Evolutionary conservation across 2,329 filamentous ascomycete species (phyloP).

Genomic region (Phialophora expanda): DNA sequence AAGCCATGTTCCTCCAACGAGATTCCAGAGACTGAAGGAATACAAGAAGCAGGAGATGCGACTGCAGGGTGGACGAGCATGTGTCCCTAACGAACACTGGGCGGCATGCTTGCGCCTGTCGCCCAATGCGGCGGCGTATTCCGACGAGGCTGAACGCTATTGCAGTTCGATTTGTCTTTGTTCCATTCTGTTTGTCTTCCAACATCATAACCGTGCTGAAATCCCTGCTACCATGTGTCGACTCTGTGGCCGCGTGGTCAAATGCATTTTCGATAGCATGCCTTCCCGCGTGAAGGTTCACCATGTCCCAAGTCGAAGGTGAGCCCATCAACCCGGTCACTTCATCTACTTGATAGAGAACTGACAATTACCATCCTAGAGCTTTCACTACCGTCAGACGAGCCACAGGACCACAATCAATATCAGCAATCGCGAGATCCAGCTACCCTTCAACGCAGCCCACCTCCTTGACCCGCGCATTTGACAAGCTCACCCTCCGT

Average conservation of each 20-base stretch:
- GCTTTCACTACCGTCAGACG: constrained; percentile 36
- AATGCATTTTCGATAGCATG: constrained; percentile 41
- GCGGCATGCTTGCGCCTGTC: neutral
- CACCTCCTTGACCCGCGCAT: constrained; percentile 27
- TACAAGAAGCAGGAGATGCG: constrained; percentile 11
- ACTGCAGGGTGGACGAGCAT: constrained; percentile 7
- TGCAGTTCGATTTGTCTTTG: neutral
- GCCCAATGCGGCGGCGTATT: neutral
- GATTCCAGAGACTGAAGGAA: neutral
- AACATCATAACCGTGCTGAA: neutral
- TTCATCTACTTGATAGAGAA: neutral
- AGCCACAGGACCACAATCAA: constrained; percentile 14
- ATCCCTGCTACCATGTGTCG: constrained; percentile 37
- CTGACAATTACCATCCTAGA: constrained; percentile 23
- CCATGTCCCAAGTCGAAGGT: constrained; percentile 35
- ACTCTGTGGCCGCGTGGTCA: constrained; percentile 38
- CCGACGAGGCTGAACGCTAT: constrained; percentile 5
- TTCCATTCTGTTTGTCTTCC: neutral
- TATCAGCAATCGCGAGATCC: neutral
- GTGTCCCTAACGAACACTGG: constrained; percentile 6
- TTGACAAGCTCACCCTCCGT: constrained; percentile 29
- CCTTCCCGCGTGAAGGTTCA: constrained; percentile 36
- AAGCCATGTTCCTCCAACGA: constrained; percentile 35
- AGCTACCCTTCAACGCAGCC: constrained; percentile 16
- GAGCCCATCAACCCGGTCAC: constrained; percentile 7